Evolutionary conservation across 768 basidiomycete genomes (phyloP).

Genomic region (Boletus vinaceobasis): DNA sequence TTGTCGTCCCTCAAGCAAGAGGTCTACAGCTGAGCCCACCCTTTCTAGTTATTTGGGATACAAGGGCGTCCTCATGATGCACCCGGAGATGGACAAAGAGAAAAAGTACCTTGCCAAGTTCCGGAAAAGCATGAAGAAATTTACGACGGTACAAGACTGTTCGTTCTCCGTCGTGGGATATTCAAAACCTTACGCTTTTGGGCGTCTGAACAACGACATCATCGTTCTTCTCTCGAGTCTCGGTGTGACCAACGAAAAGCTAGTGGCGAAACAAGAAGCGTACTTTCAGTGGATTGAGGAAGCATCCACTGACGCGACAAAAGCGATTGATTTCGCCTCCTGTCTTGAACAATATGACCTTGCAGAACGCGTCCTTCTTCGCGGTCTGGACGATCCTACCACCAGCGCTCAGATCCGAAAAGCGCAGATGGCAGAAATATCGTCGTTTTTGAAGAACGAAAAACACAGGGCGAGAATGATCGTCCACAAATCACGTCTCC

Average conservation of each 20-base stretch:
- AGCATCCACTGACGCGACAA: slow-evolving; percentile 44
- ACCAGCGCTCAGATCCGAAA: slow-evolving; percentile 42
- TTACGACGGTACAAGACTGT: slow-evolving; percentile 49
- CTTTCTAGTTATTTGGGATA: slow-evolving; percentile 58
- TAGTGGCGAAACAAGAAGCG: slow-evolving; percentile 52
- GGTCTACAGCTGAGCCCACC: background rate
- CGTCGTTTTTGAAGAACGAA: slow-evolving; percentile 49
- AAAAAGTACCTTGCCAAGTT: slow-evolving; percentile 51
- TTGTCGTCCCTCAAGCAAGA: background rate
- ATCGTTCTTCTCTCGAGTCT: slow-evolving; percentile 64
- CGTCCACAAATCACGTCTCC: slow-evolving; percentile 55
- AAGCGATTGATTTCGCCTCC: slow-evolving; percentile 56
- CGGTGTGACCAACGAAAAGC: slow-evolving; percentile 51
- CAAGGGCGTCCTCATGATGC: slow-evolving; percentile 68
- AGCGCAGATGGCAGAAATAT: slow-evolving; percentile 49
- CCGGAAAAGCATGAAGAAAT: slow-evolving; percentile 70
- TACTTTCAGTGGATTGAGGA: slow-evolving; percentile 59
- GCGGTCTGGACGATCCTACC: slow-evolving; percentile 46
- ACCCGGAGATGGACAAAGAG: slow-evolving; percentile 52
- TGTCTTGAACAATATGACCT: slow-evolving; percentile 45
- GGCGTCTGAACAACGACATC: slow-evolving; percentile 67
- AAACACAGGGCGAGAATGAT: slow-evolving; percentile 57
- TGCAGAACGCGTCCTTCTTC: slow-evolving; percentile 52
- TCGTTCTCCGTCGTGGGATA: slow-evolving; percentile 68
- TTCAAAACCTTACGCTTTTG: slow-evolving; percentile 62